These are phyloP conservation scores for Scedosporium apiospermum DNA, from an alignment of 2,329 filamentous ascomycete genomes.

Conservation along the genomic window DNA sequence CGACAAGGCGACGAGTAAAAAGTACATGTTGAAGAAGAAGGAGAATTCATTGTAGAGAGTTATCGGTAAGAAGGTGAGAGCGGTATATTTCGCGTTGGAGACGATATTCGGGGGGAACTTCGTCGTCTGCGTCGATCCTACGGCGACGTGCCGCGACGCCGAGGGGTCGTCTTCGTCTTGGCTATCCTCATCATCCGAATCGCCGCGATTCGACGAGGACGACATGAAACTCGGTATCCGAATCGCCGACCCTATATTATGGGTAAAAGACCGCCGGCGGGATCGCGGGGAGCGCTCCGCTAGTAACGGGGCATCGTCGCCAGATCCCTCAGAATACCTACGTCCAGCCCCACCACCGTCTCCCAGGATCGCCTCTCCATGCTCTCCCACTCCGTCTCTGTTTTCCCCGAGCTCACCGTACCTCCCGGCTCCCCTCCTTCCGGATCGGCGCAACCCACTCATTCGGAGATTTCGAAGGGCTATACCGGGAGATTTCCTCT, in stretches of 20 bases:
- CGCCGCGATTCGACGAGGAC: slow-evolving; percentile 19
- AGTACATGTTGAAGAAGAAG: slow-evolving; percentile 99
- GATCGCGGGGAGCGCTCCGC: slow-evolving; percentile 21
- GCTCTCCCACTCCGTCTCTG: slow-evolving; percentile 49
- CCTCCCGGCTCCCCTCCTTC: slow-evolving; percentile 42
- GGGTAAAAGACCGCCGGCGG: slow-evolving; percentile 18
- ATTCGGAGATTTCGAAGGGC: slow-evolving; percentile 63
- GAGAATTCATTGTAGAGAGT: slow-evolving; percentile 98
- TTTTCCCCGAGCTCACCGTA: slow-evolving; percentile 53
- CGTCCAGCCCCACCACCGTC: slow-evolving; percentile 46
- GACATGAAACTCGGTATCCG: slow-evolving; percentile 62
- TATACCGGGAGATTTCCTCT: slow-evolving; percentile 48
- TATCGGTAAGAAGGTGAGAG: slow-evolving; percentile 84
- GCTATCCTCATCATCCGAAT: slow-evolving; percentile 33
- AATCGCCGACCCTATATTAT: slow-evolving; percentile 35
- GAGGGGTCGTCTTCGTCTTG: slow-evolving; percentile 53
- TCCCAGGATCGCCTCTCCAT: slow-evolving; percentile 57
- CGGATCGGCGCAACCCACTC: slow-evolving; percentile 46
- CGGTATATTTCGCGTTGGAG: slow-evolving; percentile 96
- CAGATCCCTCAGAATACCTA: slow-evolving; percentile 50
- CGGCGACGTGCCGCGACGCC: slow-evolving; percentile 63
- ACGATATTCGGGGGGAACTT: slow-evolving; percentile 85
- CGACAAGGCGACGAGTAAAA: slow-evolving; percentile 86
- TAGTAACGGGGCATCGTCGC: slow-evolving; percentile 70
- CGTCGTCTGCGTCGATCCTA: slow-evolving; percentile 63